Evolutionary conservation across 208 protist genomes (phyloP), one percentile per base, ranked within the genome.

Genomic region (Leishmania braziliensis): DNA sequence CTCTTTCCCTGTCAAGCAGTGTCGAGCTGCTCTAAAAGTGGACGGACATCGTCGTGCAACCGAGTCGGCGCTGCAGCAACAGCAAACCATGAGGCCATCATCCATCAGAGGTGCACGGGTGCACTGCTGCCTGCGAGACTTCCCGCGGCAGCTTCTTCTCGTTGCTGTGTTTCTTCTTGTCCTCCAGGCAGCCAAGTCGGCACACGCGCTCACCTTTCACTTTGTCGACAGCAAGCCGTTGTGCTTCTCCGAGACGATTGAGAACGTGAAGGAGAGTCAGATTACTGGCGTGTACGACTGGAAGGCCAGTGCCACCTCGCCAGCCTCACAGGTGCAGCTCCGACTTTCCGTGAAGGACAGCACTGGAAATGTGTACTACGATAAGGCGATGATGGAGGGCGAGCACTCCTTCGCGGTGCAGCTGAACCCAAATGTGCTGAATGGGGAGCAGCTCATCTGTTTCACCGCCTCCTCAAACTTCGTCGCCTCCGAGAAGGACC

Each of bases 241-340:
- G 33, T 96, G 93, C 81, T 96, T 96, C 72, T 77, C 89, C 6
- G 91, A 93, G 86, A 85, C 91, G 14, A 86, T 94, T 46, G 75
- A 81, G 16, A 63, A 82, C 20, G 72, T 78, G 20, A 46, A 60
- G 16, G 86, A 78, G 0, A 77, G 77, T 6, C 72, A 83, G 36
- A 84, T 95, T 23, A 90, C 88, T 3, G 90, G 90, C 29, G 80
- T 82, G 43, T 96, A 91, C 84, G 74, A 87, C 14, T 90, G 89
- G 75, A 79, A 75, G 26, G 1, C 48, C 5, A 78, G 73, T 60
- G 2, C 10, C 8, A 46, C 46, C 10, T 66, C 74, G 56, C 62
- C 75, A 2, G 20, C 48, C 29, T 58, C 63, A 8, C 8, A 56
- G 2, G 77, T 86, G 48, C 53, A 20, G 8, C 68, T 88, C 5